phyloP scores from a whole-genome alignment of 1,139 yeast genomes.

The Arxiozyma telluris region DNA sequence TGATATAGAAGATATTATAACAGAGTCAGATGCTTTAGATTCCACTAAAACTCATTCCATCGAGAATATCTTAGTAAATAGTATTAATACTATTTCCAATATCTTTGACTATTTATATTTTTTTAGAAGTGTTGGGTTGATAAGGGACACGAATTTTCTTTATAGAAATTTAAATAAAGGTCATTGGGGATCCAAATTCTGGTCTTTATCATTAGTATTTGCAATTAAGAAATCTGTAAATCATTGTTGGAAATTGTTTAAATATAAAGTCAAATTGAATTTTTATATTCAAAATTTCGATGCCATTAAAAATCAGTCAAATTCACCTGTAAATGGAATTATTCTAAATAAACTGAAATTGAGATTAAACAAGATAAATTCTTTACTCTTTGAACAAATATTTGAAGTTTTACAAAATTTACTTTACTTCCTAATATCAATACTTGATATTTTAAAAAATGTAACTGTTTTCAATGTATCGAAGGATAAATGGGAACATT shows the following conservation, averaged over 20 bases:
- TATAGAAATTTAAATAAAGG: constrained; percentile 20
- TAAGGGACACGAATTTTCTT: constrained; percentile 17
- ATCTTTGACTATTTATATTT: constrained; percentile 24
- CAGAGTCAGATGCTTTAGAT: background rate
- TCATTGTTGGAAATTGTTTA: background rate
- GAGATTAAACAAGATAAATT: constrained; percentile 9
- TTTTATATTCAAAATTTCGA: constrained; percentile 1
- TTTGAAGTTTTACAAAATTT: constrained; percentile 21
- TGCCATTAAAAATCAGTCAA: background rate
- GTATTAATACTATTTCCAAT: constrained; percentile 18
- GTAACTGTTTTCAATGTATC: background rate
- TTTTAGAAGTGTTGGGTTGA: constrained; percentile 22
- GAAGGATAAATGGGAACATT: constrained; percentile 7
- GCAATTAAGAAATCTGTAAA: constrained; percentile 15
- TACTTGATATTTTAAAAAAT: constrained; percentile 13
- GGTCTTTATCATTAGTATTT: constrained; percentile 22
- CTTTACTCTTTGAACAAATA: constrained; percentile 9
- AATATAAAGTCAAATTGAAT: background rate
- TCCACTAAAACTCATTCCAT: background rate
- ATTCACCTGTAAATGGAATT: background rate
- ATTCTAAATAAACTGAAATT: constrained; percentile 1
- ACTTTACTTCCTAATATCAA: constrained; percentile 16
- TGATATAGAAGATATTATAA: constrained; percentile 1
- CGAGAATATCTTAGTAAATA: constrained; percentile 8
- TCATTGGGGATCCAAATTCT: constrained; percentile 22